Evolutionary conservation across 2,329 filamentous ascomycete genomes (phyloP).

Genomic region (Cytospora schulzeri): DNA sequence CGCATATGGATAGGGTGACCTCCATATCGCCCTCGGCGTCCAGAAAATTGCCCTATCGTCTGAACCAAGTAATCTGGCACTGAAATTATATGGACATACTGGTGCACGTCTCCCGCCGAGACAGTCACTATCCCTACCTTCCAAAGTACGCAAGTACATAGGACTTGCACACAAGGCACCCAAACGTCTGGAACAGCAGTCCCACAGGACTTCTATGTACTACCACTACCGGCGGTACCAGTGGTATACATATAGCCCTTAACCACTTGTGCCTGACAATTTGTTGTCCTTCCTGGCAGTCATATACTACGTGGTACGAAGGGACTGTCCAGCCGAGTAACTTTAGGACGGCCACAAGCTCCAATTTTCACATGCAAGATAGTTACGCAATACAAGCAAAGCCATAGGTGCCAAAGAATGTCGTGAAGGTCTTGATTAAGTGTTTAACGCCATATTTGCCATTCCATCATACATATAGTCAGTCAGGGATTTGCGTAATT

Average conservation of each 20-base stretch:
- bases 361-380: slow-evolving; percentile 16
- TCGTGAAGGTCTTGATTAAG: slow-evolving; percentile 44
- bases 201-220: background rate
- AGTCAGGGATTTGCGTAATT: slow-evolving; percentile 31
- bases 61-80: background rate
- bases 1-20: background rate
- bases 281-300: background rate
- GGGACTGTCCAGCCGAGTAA: background rate
- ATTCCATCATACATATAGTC: slow-evolving; percentile 50
- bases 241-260: background rate
- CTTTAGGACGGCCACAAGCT: background rate
- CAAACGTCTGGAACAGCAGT: background rate
- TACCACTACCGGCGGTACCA: background rate
- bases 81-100: background rate
- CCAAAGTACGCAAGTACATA: background rate
- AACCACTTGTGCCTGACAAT: background rate
- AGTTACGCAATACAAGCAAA: background rate
- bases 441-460: slow-evolving; percentile 43
- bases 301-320: background rate
- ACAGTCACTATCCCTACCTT: background rate
- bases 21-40: background rate
- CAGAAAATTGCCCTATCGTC: background rate
- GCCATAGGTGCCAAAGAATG: background rate
- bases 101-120: background rate
- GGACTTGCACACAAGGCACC: background rate